These are phyloP conservation scores for Phytophthora tubulina DNA, from an alignment of 352 stramenopile genomes.

Conservation along the genomic window DNA sequence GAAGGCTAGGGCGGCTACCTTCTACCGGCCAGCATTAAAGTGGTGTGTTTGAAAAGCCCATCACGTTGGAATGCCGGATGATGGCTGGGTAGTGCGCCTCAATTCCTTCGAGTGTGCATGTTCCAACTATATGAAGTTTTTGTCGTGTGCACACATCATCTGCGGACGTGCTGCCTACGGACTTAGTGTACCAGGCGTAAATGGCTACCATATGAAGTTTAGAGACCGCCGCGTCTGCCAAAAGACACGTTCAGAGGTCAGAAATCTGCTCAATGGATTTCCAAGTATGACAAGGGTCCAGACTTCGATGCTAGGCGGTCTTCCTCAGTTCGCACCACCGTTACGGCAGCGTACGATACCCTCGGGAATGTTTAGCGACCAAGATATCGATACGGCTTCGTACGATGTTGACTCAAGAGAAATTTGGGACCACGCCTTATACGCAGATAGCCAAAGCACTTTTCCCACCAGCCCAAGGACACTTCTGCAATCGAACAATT, in stretches of 20 bases:
- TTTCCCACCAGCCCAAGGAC: no score
- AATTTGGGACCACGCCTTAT: no score
- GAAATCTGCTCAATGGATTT: not conserved
- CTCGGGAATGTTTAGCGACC: no score
- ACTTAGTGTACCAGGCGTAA: constrained; percentile 6
- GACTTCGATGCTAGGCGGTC: no score
- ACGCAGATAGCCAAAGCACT: no score
- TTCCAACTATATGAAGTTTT: constrained; percentile 15
- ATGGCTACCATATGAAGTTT: constrained; percentile 7
- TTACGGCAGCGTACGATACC: no score
- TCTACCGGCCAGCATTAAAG: constrained; percentile 10
- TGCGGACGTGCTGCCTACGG: constrained; percentile 5
- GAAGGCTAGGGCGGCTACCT: not conserved
- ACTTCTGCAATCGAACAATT: no score
- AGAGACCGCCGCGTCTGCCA: not conserved
- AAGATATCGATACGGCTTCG: no score
- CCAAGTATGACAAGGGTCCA: no score
- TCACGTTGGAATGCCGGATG: constrained; percentile 13
- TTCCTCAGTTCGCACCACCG: no score
- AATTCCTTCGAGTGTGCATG: not conserved
- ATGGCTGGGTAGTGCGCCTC: constrained; percentile 5
- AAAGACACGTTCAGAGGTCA: not conserved
- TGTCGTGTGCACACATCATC: constrained; percentile 13
- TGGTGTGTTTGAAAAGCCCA: constrained; percentile 3
- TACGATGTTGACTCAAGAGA: no score